These are phyloP conservation scores for Colletotrichum brevisporum DNA, from an alignment of 2,329 filamentous ascomycete species.

Conservation along the genomic window DNA sequence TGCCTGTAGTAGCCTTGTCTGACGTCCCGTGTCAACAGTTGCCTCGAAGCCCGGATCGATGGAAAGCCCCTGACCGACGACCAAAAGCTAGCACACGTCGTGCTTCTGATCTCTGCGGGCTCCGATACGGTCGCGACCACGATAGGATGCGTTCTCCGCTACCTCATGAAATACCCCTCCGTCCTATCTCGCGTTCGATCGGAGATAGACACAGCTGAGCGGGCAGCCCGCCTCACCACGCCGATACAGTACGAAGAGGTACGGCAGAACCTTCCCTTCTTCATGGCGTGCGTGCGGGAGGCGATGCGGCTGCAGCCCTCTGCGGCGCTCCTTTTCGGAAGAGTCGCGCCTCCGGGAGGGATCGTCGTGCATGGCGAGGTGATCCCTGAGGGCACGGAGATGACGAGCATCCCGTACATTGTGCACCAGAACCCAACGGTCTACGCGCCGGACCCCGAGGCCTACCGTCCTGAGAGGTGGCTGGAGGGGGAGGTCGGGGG, in stretches of 20 bases:
- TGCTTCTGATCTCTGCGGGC: constrained; percentile 24
- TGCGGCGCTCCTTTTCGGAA: constrained; percentile 8
- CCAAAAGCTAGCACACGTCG: constrained; percentile 23
- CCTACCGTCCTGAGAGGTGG: not conserved
- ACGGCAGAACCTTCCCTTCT: constrained; percentile 16
- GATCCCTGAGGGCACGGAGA: constrained; percentile 22
- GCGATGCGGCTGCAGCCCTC: constrained; percentile 17
- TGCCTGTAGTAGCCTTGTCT: too few species aligned
- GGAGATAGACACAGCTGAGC: constrained; percentile 2
- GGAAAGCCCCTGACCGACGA: constrained; percentile 18
- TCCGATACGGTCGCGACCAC: constrained; percentile 24
- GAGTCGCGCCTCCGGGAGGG: constrained; percentile 6
- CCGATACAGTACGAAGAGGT: constrained; percentile 23
- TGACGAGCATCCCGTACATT: constrained; percentile 50
- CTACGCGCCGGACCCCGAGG: not conserved
- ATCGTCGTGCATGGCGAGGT: constrained; percentile 14
- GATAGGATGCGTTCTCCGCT: constrained; percentile 22
- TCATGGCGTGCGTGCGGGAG: constrained; percentile 24
- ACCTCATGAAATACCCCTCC: not conserved
- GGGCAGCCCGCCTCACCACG: not conserved
- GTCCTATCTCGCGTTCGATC: constrained; percentile 5
- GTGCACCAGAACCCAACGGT: constrained; percentile 48
- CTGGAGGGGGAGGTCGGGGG: constrained; percentile 39
- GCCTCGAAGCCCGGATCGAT: constrained; percentile 25
- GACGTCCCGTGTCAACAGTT: not conserved